Base-by-base conservation (phyloP, 345 rosid species). In the Populus ilicifolia region DNA sequence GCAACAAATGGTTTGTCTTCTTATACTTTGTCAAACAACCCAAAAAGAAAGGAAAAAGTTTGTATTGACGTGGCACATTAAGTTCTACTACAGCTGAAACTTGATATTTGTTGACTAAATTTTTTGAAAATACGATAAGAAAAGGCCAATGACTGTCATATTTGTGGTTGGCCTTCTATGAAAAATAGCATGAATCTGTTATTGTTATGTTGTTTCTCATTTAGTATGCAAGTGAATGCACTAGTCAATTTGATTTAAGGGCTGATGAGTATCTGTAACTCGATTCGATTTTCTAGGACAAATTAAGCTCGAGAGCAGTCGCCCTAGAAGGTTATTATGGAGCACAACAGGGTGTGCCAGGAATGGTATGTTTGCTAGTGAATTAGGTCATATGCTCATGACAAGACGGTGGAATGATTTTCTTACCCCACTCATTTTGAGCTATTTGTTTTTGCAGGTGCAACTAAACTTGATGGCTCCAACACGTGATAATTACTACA, bases 381-480 rank as follows among this genome's bases (percentile, higher is more conserved):
- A 44, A 29, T 16, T 10, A 13, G 64, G 27, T 83, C 36, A 33
- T 69, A 44, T 67, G n/a, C 65, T 73, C 9, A 39, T 56, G 18
- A 64, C 52, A 73, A 63, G 36, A 29, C 5, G 23, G 43, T 50
- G 64, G 50, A 69, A 30, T 67, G 21, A 38, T 72, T 69, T 61
- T 46, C 62, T 66, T 43, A 50, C 54, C 46, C 6, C 61, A 27
- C 56, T 44, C 36, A 66, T 74, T 25, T 74, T 27, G 16, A 21
- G 20, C 11, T 36, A 29, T 36, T 20, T 75, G 80, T 79, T 54
- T 80, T 68, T 77, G 69, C 81, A 90, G 91, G 93, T 90, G 69
- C 93, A 85, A 71, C 82, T 90, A 29, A 90, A 90, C 84, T 75
- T 90, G 80, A 88, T 90, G 91, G 91, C 84, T 30, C 89, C 82